phyloP scores from a whole-genome alignment of 208 protist species.

The Naegleria lovaniensis region DNA sequence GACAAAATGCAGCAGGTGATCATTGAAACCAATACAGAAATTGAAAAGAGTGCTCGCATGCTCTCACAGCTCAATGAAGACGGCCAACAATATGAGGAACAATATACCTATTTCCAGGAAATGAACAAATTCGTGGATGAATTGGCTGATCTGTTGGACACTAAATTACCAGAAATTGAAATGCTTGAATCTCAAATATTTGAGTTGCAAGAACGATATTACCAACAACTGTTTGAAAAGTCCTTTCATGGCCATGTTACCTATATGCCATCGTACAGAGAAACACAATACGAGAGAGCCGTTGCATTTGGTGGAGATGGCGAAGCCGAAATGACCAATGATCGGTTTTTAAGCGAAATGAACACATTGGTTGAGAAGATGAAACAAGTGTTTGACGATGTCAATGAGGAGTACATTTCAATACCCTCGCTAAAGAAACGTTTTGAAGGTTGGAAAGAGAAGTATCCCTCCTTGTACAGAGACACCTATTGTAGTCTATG shows the following conservation, averaged over 20 bases:
- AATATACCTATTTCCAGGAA: slow-evolving; percentile 7
- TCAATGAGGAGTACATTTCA: not conserved
- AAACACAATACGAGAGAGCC: not conserved
- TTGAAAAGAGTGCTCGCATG: not conserved
- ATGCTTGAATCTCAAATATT: not conserved
- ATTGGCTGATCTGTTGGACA: not conserved
- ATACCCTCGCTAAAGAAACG: not conserved
- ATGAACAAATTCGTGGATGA: not conserved
- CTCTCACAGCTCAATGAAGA: not conserved
- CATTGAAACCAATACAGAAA: not conserved
- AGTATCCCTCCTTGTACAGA: not conserved
- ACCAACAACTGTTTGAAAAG: not conserved
- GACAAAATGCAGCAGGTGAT: not conserved
- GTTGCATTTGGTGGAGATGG: not conserved
- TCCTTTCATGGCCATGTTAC: not conserved
- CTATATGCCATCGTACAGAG: not conserved
- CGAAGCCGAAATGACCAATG: not conserved
- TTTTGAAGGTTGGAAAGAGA: not conserved
- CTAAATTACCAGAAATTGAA: not conserved
- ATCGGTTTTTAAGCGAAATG: not conserved
- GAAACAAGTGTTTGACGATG: not conserved
- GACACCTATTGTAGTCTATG: slow-evolving; percentile 24
- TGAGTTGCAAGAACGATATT: not conserved
- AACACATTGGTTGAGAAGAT: not conserved
- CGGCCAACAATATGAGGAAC: not conserved